These are phyloP conservation scores for Pyricularia pennisetigena DNA, from an alignment of 2,329 filamentous ascomycete genomes.

Conservation along the genomic window DNA sequence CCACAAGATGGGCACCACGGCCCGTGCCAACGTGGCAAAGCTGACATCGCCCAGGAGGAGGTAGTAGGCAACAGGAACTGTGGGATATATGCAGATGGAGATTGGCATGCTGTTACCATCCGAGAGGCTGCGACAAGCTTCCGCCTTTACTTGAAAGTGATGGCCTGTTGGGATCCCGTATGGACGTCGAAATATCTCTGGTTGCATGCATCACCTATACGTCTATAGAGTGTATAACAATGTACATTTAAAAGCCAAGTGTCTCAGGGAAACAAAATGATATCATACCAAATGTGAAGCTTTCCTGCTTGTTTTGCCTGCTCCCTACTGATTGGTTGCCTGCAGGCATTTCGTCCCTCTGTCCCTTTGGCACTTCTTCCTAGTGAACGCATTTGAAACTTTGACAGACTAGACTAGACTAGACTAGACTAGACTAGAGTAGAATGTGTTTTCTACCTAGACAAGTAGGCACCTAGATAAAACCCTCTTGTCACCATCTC, in stretches of 20 bases:
- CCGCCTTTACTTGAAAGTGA: neutral
- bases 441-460: no score
- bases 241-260: neutral
- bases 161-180: neutral
- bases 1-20: slow-evolving; percentile 72
- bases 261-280: neutral
- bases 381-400: no score
- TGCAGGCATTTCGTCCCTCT: no score
- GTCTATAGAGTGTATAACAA: slow-evolving; percentile 1
- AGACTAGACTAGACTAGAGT: no score
- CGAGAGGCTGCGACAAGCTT: neutral
- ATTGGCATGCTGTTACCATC: neutral
- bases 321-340: neutral
- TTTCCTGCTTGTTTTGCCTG: neutral
- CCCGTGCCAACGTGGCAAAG: slow-evolving; percentile 59
- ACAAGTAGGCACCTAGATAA: neutral
- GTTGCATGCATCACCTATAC: neutral
- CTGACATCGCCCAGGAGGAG: neutral
- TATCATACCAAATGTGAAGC: neutral
- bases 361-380: no score
- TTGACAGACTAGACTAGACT: no score
- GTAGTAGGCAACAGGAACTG: neutral
- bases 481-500: neutral
- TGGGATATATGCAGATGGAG: neutral
- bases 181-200: neutral